A percentile compares a stretch with the other conserved stretches of the same genome.
phyloP scores from a whole-genome alignment of 2,329 filamentous ascomycete species.

The Aspergillus clavatus region DNA sequence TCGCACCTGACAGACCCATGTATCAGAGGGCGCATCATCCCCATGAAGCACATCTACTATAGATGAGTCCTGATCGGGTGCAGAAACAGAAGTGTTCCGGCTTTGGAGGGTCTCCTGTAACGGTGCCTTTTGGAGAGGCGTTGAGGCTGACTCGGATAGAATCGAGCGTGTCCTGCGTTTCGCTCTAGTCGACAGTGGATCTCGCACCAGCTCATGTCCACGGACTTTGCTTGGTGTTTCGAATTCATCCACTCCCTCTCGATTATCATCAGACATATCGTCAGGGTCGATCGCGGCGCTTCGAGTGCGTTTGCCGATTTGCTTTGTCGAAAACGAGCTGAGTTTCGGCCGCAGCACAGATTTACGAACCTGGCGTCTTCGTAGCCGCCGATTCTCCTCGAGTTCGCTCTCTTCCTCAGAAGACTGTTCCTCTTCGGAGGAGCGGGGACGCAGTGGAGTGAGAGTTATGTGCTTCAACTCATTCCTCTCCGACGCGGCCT shows the following conservation, averaged over 20 bases:
- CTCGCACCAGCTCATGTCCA: constrained; percentile 31
- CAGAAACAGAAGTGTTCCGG: constrained; percentile 12
- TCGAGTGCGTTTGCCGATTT: constrained; percentile 40
- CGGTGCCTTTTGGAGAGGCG: constrained; percentile 22
- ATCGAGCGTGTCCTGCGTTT: constrained; percentile 29
- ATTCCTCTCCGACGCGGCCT: constrained; percentile 28
- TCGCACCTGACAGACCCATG: constrained; percentile 31
- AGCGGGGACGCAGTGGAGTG: constrained; percentile 32
- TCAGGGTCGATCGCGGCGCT: constrained; percentile 23
- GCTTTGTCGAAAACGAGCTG: constrained; percentile 36
- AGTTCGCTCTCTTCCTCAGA: constrained; percentile 30
- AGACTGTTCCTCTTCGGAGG: constrained; percentile 23
- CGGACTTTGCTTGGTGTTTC: constrained; percentile 33
- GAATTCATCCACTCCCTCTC: constrained; percentile 25
- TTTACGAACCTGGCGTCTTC: constrained; percentile 34
- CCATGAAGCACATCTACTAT: constrained; percentile 9
- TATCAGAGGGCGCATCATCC: constrained; percentile 23
- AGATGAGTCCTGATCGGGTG: constrained; percentile 6
- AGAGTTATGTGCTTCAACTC: constrained; percentile 25
- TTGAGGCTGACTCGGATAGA: constrained; percentile 23
- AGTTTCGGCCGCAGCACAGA: constrained; percentile 43
- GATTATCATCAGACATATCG: constrained; percentile 27
- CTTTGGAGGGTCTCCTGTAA: constrained; percentile 26
- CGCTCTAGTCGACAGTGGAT: constrained; percentile 27
- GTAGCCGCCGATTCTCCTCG: constrained; percentile 20